Evolutionary conservation across 2,329 filamentous ascomycete genomes (phyloP).

Genomic region (Scopulariopsis brevicaulis): DNA sequence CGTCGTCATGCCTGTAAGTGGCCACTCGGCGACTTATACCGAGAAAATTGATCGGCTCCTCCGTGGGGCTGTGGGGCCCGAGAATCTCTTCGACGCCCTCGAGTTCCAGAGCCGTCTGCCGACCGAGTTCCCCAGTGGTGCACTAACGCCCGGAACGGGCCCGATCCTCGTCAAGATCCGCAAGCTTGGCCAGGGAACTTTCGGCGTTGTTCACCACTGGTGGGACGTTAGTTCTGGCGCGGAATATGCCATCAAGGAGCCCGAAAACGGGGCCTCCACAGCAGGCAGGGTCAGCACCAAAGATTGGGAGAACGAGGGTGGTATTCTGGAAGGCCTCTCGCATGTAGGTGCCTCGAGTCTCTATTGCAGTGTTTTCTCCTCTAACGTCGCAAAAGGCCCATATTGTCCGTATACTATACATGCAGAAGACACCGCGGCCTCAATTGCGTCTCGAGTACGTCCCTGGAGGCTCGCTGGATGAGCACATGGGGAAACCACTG

Average conservation of each 20-base stretch:
- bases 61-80: not conserved
- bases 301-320: not conserved
- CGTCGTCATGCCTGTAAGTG: not conserved
- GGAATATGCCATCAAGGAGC: not conserved
- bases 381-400: not conserved
- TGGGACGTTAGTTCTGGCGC: not conserved
- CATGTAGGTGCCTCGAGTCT: not conserved
- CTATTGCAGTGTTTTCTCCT: not conserved
- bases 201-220: not conserved
- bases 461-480: not conserved
- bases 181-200: not conserved
- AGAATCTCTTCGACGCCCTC: not conserved
- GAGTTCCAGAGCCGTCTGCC: not conserved
- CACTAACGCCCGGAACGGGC: not conserved
- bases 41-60: not conserved
- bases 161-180: not conserved
- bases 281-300: not conserved
- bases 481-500: not conserved
- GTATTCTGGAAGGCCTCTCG: not conserved
- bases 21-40: not conserved
- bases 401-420: not conserved
- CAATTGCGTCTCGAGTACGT: not conserved
- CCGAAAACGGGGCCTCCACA: not conserved
- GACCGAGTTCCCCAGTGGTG: not conserved
- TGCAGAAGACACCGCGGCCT: not conserved